phyloP scores from a whole-genome alignment of 148 eudicot species.

The Camellia granthamiana region DNA sequence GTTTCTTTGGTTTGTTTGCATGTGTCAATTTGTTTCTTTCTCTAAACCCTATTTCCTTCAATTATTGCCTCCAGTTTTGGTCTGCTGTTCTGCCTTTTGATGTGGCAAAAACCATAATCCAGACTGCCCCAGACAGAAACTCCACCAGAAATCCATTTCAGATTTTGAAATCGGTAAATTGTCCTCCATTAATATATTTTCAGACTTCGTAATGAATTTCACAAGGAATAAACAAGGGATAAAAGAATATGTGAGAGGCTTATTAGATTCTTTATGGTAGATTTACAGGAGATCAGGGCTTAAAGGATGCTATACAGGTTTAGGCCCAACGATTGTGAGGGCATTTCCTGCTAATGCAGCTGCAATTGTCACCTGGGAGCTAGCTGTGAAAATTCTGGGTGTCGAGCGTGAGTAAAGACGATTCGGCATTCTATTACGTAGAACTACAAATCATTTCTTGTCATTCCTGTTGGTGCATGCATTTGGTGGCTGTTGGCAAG shows the following conservation, averaged over 20 bases:
- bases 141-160: constrained; percentile 64
- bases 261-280: constrained; percentile 39
- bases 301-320: constrained; percentile 85
- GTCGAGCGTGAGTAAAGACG: constrained; percentile 37
- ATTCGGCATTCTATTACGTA: background rate
- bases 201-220: background rate
- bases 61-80: constrained; percentile 56
- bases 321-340: constrained; percentile 80
- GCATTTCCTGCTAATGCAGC: constrained; percentile 99
- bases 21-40: background rate
- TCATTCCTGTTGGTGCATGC: constrained; percentile 7
- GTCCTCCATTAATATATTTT: background rate
- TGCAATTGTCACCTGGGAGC: constrained; percentile 90
- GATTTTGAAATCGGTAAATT: constrained; percentile 50
- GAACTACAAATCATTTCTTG: constrained; percentile 12
- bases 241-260: constrained; percentile 3
- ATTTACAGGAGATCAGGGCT: constrained; percentile 71
- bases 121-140: constrained; percentile 59
- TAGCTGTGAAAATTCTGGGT: constrained; percentile 60
- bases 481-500: constrained; percentile 15
- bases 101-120: constrained; percentile 89
- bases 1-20: too few relatives aligned
- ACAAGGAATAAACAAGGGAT: background rate
- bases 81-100: constrained; percentile 77
- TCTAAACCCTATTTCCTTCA: constrained; percentile 9